Evolutionary conservation across 2,329 filamentous ascomycete genomes (phyloP).

Genomic region (Dactylellina drechsleri): DNA sequence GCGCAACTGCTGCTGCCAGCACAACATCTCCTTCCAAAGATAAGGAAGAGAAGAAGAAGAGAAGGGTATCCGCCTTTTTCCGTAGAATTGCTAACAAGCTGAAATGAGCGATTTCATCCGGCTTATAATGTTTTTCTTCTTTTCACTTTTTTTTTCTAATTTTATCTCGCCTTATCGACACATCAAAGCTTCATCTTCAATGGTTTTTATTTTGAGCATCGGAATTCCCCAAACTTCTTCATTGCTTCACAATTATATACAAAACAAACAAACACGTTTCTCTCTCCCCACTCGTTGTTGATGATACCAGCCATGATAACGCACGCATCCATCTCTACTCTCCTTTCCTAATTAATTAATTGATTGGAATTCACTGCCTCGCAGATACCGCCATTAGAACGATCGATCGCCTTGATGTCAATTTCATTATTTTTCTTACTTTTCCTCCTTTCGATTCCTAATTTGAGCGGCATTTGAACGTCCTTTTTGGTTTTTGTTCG

Average conservation of each 20-base stretch:
- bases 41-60: constrained; percentile 52
- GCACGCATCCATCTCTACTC: constrained; percentile 11
- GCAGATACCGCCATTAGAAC: constrained; percentile 41
- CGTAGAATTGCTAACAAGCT: constrained; percentile 35
- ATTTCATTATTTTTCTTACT: constrained; percentile 12
- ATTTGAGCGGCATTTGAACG: constrained; percentile 41
- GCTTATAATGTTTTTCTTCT: constrained; percentile 4
- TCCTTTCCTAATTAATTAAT: constrained; percentile 4
- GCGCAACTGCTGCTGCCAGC: not conserved
- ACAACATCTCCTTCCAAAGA: constrained; percentile 3
- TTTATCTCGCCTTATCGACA: constrained; percentile 2
- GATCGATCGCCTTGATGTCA: constrained; percentile 28
- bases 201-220: constrained; percentile 21
- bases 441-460: constrained; percentile 24
- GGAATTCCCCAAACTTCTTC: not conserved
- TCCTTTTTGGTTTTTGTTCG: not conserved
- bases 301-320: constrained; percentile 55
- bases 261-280: constrained; percentile 10
- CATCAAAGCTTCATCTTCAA: constrained; percentile 43
- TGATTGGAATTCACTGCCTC: constrained; percentile 10
- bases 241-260: constrained; percentile 18
- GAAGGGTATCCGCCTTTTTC: constrained; percentile 48
- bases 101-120: constrained; percentile 27
- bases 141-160: not conserved
- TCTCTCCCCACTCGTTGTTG: constrained; percentile 26